These are phyloP conservation scores for Pyrenophora seminiperda DNA, from an alignment of 2,329 filamentous ascomycete genomes.

Conservation along the genomic window DNA sequence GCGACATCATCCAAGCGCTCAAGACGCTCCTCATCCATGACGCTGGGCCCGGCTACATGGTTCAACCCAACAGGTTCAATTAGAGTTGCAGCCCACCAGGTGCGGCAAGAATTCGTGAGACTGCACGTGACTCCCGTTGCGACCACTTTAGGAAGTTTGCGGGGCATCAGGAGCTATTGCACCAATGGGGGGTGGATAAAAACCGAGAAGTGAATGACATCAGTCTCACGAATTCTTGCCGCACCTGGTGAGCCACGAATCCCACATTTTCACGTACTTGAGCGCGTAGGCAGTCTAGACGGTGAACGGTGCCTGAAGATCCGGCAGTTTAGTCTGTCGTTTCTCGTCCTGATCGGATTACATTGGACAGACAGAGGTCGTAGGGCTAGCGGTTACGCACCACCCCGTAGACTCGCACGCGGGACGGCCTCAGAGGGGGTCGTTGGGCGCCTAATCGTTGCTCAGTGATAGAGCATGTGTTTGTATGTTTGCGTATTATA, in stretches of 20 bases:
- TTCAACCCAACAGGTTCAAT: constrained; percentile 24
- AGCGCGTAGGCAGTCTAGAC: constrained; percentile 29
- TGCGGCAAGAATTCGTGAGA: too few species aligned
- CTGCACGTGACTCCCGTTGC: too few species aligned
- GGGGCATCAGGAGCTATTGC: too few species aligned
- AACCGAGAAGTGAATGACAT: too few species aligned
- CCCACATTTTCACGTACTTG: constrained; percentile 9
- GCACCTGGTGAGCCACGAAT: too few species aligned
- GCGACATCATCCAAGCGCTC: constrained; percentile 20
- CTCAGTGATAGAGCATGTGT: constrained; percentile 18
- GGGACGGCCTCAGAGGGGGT: constrained; percentile 29
- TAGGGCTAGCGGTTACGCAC: constrained; percentile 41
- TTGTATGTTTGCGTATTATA: constrained; percentile 24
- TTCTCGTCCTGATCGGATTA: constrained; percentile 2
- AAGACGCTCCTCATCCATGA: constrained; percentile 3
- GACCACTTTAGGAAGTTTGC: too few species aligned
- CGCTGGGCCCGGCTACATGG: constrained; percentile 9
- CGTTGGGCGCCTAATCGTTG: constrained; percentile 34
- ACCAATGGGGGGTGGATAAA: too few species aligned
- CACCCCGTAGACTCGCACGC: constrained; percentile 17
- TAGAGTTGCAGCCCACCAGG: constrained; percentile 38
- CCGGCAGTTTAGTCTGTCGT: constrained; percentile 22
- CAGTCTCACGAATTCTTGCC: too few species aligned
- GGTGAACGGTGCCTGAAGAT: constrained; percentile 26
- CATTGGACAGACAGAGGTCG: constrained; percentile 14